Evolutionary conservation across 352 stramenopile genomes (phyloP).

Genomic region (Globisporangium perplexum): DNA sequence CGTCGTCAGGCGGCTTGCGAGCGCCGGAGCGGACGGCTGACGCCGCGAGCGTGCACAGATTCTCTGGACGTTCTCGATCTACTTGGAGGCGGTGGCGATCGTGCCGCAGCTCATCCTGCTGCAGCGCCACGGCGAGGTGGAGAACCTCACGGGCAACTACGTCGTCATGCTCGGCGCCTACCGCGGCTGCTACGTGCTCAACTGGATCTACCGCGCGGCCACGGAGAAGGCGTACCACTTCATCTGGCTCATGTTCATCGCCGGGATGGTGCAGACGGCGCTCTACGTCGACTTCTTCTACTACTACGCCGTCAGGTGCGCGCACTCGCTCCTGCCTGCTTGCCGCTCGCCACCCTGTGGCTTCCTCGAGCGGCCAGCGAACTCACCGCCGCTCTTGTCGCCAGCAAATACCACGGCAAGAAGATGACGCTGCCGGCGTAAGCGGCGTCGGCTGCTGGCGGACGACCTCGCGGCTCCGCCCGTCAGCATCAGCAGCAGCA

Average conservation of each 20-base stretch:
- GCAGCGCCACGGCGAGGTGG: conserved; percentile 97
- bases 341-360: too few species aligned
- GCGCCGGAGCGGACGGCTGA: too few species aligned
- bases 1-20: too few species aligned
- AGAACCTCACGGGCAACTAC: conserved; percentile 99
- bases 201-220: conserved; percentile 98
- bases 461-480: too few species aligned
- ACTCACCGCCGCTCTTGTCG: too few species aligned
- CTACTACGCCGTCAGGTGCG: conserved; percentile 95
- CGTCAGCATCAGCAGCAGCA: too few species aligned
- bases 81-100: conserved; percentile 98
- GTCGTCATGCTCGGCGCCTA: conserved; percentile 98
- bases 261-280: conserved; percentile 96
- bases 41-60: conserved; percentile 59
- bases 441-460: conserved; percentile 4
- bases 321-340: not conserved
- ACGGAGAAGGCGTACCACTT: conserved; percentile 96
- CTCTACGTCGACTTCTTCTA: conserved; percentile 99
- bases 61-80: conserved; percentile 99
- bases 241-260: conserved; percentile 98
- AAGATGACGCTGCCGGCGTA: conserved; percentile 89
- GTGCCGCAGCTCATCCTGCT: conserved; percentile 99
- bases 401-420: conserved; percentile 88
- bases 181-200: conserved; percentile 98
- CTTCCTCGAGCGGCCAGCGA: too few species aligned